Evolutionary conservation across 2,329 filamentous ascomycete species (phyloP), one percentile per base, ranked within the genome.

Genomic region (Amylocarpus encephaloides): DNA sequence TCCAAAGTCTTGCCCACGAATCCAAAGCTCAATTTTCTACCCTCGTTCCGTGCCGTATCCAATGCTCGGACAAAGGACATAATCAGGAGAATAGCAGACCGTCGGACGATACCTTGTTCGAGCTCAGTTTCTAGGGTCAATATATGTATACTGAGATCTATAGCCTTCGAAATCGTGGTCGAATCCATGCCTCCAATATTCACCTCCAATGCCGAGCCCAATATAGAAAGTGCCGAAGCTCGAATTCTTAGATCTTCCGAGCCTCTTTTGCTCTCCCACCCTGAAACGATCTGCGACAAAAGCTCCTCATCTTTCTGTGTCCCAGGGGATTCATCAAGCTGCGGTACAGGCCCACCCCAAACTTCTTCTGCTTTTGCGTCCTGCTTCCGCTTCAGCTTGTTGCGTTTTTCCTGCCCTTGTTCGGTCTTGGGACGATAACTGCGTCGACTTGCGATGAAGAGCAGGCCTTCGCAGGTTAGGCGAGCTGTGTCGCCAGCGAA

Each of bases 191-290:
- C 80, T 1, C 69, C 67, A 3, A 83, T 68, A 56, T 82, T 83
- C 1, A 73, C 77, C 63, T 88, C 83, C 22, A 88, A 66, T 0
- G 74, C 73, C 1, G 69, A 68, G 0, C 78, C 77, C 39, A 89
- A 71, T 42, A 89, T 75, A 4, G 83, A 85, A 6, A 90, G 65
- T 3, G 85, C 82, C 18, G 85, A 88, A 12, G 83, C 71, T 1
- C 86, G 79, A 57, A 90, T 77, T 3, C 86, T 75, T 11, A 88
- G 71, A 61, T 89, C 85, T 64, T 89, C 85, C 51, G 75, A 75
- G 0, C 82, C 83, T 13, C 75, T 70, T 49, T 79, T 82, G 54
- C 81, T 76, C 56, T 83, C 76, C 85, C 85, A 88, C 1, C 82
- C 83, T 12, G 75, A 69, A 0, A 88, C 72, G 52, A 88, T 86